A percentile compares a stretch with the other conserved stretches of the same genome.
Evolutionary conservation across 768 basidiomycete species (phyloP).

Genomic region (Amanita inopinata): DNA sequence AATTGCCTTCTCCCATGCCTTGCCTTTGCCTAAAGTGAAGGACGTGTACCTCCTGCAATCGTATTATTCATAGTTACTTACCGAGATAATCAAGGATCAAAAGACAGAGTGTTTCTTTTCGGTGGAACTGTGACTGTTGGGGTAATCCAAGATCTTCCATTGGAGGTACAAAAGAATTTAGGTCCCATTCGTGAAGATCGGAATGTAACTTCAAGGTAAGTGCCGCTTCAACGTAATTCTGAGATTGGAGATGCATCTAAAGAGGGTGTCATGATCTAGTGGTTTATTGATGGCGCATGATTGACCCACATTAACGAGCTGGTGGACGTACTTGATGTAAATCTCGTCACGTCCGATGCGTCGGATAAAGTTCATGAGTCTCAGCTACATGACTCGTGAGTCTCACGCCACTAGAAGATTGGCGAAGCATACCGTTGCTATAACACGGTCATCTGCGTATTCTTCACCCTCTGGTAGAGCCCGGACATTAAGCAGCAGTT

Average conservation of each 20-base stretch:
- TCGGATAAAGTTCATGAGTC: conserved; percentile 90
- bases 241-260: conserved; percentile 80
- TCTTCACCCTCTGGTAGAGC: conserved; percentile 90
- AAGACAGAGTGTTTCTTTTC: conserved; percentile 88
- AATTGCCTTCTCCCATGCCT: conserved; percentile 94
- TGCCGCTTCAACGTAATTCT: conserved; percentile 90
- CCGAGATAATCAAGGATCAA: conserved; percentile 92
- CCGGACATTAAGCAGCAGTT: conserved; percentile 78
- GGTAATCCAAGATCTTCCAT: conserved; percentile 88
- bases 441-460: conserved; percentile 89
- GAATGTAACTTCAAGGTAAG: conserved; percentile 90
- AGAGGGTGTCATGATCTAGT: conserved; percentile 12
- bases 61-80: conserved; percentile 21
- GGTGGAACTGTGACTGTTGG: conserved; percentile 86
- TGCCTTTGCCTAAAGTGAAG: conserved; percentile 67
- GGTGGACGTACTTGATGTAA: conserved; percentile 93
- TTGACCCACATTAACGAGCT: conserved; percentile 75
- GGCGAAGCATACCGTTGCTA: conserved; percentile 60
- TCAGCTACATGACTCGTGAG: conserved; percentile 37
- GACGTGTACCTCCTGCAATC: conserved; percentile 4
- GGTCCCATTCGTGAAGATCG: conserved; percentile 87
- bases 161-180: conserved; percentile 69
- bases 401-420: conserved; percentile 7
- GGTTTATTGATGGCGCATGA: neutral
- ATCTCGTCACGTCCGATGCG: conserved; percentile 89